These are phyloP conservation scores for Alternaria panax DNA, from an alignment of 2,329 filamentous ascomycete genomes.

Conservation along the genomic window DNA sequence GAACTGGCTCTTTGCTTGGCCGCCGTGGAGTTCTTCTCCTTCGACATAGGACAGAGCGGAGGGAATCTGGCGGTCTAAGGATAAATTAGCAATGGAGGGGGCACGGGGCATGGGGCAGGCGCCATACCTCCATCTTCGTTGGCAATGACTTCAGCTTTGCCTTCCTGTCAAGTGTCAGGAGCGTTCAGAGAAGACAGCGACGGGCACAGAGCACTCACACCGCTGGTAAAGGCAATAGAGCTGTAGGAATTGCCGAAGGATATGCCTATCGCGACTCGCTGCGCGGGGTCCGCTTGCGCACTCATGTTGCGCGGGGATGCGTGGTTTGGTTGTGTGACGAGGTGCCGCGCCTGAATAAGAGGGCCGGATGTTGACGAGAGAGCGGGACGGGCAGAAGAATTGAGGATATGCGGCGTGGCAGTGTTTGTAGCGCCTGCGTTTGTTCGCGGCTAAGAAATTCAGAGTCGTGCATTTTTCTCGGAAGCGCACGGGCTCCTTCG, in stretches of 20 bases:
- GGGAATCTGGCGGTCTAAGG: conserved; percentile 90
- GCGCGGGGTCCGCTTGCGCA: conserved; percentile 59
- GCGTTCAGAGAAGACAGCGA: background rate
- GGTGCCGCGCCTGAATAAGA: background rate
- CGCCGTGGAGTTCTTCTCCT: conserved; percentile 95
- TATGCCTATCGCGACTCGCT: conserved; percentile 84
- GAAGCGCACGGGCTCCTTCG: conserved; percentile 18
- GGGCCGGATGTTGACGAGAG: background rate
- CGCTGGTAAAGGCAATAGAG: conserved; percentile 88
- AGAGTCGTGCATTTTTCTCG: conserved; percentile 23
- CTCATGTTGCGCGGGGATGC: conserved; percentile 51
- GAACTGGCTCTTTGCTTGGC: conserved; percentile 92
- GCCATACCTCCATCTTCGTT: conserved; percentile 93
- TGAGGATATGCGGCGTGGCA: conserved; percentile 1
- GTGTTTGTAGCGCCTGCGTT: conserved; percentile 7
- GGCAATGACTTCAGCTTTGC: conserved; percentile 96
- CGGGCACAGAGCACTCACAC: conserved; percentile 51
- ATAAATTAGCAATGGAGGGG: conserved; percentile 18
- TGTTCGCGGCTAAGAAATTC: conserved; percentile 33
- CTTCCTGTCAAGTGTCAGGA: conserved; percentile 64
- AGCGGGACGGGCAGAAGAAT: background rate
- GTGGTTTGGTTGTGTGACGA: conserved; percentile 2
- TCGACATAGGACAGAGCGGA: conserved; percentile 92
- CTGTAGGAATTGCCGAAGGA: conserved; percentile 98
- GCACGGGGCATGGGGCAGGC: conserved; percentile 9